These are phyloP conservation scores for Metschnikowia chrysomelidarum DNA, from an alignment of 805 yeast genomes.

Conservation along the genomic window DNA sequence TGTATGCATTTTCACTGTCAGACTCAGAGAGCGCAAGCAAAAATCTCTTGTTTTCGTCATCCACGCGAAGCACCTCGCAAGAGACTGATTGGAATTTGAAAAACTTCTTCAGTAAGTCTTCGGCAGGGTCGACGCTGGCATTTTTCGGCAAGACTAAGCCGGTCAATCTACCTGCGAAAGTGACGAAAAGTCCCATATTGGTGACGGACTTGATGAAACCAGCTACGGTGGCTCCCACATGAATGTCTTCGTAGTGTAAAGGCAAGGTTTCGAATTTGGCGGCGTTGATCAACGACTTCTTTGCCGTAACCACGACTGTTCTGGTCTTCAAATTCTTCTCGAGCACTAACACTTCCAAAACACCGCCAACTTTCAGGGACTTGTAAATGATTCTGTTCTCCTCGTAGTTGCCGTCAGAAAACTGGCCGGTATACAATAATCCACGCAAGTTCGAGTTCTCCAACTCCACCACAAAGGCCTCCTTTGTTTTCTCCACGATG, in stretches of 20 bases:
- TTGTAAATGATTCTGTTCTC: slow-evolving; percentile 68
- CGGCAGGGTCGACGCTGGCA: slow-evolving; percentile 51
- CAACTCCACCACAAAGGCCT: slow-evolving; percentile 63
- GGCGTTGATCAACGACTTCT: slow-evolving; percentile 64
- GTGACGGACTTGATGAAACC: slow-evolving; percentile 83
- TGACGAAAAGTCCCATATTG: slow-evolving; percentile 77
- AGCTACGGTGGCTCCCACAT: slow-evolving; percentile 46
- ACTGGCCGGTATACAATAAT: slow-evolving; percentile 68
- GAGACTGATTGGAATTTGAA: slow-evolving; percentile 67
- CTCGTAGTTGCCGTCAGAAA: slow-evolving; percentile 73
- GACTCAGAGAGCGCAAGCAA: slow-evolving; percentile 56
- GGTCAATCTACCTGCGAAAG: slow-evolving; percentile 74
- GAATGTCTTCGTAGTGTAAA: slow-evolving; percentile 54
- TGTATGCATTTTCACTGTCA: slow-evolving; percentile 14
- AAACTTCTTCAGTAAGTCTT: slow-evolving; percentile 54
- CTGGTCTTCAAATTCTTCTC: slow-evolving; percentile 63
- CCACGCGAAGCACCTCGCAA: slow-evolving; percentile 64
- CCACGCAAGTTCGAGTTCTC: slow-evolving; percentile 56
- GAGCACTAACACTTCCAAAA: slow-evolving; percentile 59
- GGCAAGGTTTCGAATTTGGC: slow-evolving; percentile 59
- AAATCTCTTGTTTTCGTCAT: slow-evolving; percentile 68
- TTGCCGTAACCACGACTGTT: slow-evolving; percentile 61
- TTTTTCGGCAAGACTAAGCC: slow-evolving; percentile 81
- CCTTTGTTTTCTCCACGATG: slow-evolving; percentile 74
- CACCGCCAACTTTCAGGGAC: slow-evolving; percentile 59